phyloP scores from a whole-genome alignment of 2,329 filamentous ascomycete genomes.

The Stromatinia cepivora region DNA sequence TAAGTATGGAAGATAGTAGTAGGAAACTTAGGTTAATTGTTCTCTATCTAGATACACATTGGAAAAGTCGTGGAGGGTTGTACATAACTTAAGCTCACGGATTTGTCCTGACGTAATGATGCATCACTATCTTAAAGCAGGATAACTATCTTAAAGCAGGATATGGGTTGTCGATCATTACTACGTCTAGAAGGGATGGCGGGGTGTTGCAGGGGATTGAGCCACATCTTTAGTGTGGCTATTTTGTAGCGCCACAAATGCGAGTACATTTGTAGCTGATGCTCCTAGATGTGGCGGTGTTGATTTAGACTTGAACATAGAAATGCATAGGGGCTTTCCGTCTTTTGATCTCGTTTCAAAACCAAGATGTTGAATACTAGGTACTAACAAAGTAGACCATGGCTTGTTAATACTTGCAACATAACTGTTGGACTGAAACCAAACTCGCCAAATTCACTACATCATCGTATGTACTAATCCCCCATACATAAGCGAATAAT shows the following conservation, averaged over 20 bases:
- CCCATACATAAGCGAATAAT: not conserved
- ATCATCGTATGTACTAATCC: not conserved
- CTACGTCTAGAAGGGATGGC: not conserved
- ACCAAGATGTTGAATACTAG: too few species aligned
- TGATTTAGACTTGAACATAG: not conserved
- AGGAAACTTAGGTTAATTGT: not conserved
- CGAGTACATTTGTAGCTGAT: not conserved
- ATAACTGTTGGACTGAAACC: not conserved
- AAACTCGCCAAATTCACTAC: not conserved
- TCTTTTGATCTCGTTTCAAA: too few species aligned
- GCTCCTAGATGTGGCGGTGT: not conserved
- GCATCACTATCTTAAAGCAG: constrained; percentile 9
- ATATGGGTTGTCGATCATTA: not conserved
- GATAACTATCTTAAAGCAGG: constrained; percentile 12
- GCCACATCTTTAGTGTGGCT: constrained; percentile 10
- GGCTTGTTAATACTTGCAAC: not conserved
- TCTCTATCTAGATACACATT: not conserved
- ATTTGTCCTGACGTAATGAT: constrained; percentile 11
- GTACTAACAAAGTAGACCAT: not conserved
- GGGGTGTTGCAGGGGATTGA: constrained; percentile 4
- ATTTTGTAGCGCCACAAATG: not conserved
- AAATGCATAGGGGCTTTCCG: too few species aligned
- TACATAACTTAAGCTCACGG: constrained; percentile 2
- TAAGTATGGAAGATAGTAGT: not conserved
- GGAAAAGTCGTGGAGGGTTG: not conserved